A percentile compares a stretch with the other conserved stretches of the same genome.
Conservation (phyloP, 768 basidiomycete genomes). For the Trametes cinnabarina region DNA sequence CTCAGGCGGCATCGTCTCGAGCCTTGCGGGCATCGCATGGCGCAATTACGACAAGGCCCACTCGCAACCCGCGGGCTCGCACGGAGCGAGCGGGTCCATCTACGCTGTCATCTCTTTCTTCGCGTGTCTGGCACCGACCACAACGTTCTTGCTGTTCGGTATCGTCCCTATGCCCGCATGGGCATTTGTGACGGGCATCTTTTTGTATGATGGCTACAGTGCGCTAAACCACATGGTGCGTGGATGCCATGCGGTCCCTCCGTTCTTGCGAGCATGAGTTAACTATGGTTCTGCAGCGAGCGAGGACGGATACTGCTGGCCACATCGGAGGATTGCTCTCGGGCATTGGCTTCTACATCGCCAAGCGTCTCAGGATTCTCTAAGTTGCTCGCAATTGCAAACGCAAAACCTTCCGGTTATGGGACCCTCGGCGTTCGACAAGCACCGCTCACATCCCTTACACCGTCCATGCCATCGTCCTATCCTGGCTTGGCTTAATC, state of each 20-base stretch:
- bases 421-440: not conserved
- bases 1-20: constrained; percentile 60
- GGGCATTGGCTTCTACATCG: constrained; percentile 53
- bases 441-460: too few species aligned
- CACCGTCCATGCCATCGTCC: too few species aligned
- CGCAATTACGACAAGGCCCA: constrained; percentile 32
- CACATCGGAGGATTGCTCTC: constrained; percentile 68
- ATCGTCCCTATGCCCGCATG: constrained; percentile 81
- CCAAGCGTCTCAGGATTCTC: constrained; percentile 25
- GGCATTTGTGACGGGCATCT: constrained; percentile 66
- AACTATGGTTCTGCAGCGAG: constrained; percentile 47
- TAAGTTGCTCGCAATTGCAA: constrained; percentile 11
- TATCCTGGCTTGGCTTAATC: too few species aligned
- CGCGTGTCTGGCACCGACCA: constrained; percentile 64
- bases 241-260: not conserved
- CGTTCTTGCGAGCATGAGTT: too few species aligned
- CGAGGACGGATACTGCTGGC: constrained; percentile 56
- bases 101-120: constrained; percentile 70
- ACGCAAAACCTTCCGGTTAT: not conserved
- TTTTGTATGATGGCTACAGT: constrained; percentile 54
- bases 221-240: constrained; percentile 36
- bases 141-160: constrained; percentile 69
- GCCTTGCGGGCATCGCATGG: constrained; percentile 50
- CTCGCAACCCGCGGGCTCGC: constrained; percentile 36
- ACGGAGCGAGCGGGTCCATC: constrained; percentile 79